Percentiles rank a stretch among this genome's conserved stretches.
phyloP scores from a whole-genome alignment of 2,329 filamentous ascomycete species.

The Pezicula neosporulosa region DNA sequence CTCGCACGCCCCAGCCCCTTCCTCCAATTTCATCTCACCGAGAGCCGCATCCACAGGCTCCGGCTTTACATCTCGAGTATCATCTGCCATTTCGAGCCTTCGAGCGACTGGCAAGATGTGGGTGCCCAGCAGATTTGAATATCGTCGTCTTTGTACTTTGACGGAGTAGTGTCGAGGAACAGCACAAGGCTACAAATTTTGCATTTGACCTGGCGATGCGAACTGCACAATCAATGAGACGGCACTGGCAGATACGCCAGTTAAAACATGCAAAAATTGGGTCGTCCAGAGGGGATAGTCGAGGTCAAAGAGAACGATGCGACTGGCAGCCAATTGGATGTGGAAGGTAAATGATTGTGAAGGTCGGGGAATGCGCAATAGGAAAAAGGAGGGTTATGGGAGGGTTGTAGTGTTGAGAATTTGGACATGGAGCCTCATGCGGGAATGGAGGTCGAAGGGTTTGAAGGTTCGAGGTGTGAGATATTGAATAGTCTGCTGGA shows the following conservation, averaged over 20 bases:
- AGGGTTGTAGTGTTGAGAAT: not conserved
- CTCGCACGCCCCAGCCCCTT: slow-evolving; percentile 11
- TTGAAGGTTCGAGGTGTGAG: not conserved
- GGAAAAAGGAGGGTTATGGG: not conserved
- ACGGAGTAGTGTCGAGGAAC: slow-evolving; percentile 1
- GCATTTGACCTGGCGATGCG: not conserved
- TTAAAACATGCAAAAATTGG: not conserved
- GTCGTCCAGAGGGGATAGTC: not conserved
- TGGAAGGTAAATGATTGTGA: not conserved
- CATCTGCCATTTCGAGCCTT: slow-evolving; percentile 24
- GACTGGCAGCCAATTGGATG: not conserved
- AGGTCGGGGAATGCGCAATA: not conserved
- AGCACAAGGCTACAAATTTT: too few species aligned
- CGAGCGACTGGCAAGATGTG: not conserved
- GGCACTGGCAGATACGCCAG: not conserved
- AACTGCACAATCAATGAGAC: not conserved
- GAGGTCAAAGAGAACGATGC: not conserved
- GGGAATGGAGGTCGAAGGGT: not conserved
- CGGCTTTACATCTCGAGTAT: slow-evolving; percentile 19
- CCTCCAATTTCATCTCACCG: slow-evolving; percentile 29
- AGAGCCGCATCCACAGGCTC: slow-evolving; percentile 27
- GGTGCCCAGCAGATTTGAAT: slow-evolving; percentile 1
- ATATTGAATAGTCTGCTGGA: not conserved
- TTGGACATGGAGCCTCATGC: not conserved
- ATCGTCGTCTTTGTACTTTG: slow-evolving; percentile 4